phyloP scores from a whole-genome alignment of 441 rosid species.

The Isatis lusitanica region DNA sequence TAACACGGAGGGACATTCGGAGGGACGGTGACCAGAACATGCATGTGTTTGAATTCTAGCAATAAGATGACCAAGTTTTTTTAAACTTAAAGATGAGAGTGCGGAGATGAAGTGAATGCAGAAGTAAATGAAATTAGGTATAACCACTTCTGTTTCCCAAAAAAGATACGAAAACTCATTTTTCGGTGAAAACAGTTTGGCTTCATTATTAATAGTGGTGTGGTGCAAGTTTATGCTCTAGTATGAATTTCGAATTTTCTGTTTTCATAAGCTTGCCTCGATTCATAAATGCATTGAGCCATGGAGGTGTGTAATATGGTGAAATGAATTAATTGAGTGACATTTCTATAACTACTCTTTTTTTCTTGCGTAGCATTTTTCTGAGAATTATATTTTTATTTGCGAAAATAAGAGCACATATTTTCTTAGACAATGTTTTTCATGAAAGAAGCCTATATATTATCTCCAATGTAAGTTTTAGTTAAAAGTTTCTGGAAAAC shows the following conservation, averaged over 20 bases:
- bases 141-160: slow-evolving; percentile 11
- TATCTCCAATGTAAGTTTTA: background rate
- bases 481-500: background rate
- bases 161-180: background rate
- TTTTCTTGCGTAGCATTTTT: background rate
- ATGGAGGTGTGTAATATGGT: background rate
- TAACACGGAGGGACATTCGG: background rate
- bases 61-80: too few relatives aligned
- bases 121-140: slow-evolving; percentile 28
- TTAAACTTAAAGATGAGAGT: background rate
- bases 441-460: background rate
- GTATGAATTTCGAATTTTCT: too few relatives aligned
- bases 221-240: too few relatives aligned
- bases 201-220: too few relatives aligned
- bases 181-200: background rate
- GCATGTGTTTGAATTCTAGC: background rate
- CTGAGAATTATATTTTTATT: background rate
- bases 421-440: background rate
- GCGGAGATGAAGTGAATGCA: slow-evolving; percentile 8
- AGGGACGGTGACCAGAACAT: background rate
- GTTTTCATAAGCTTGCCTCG: too few relatives aligned
- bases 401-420: background rate
- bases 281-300: too few relatives aligned
- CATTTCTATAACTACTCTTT: background rate
- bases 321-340: background rate